Percentiles rank a stretch among this genome's conserved stretches.
These are phyloP conservation scores for Pyrrhoderma noxium DNA, from an alignment of 1,284 basidiomycete genomes.

Conservation along the genomic window DNA sequence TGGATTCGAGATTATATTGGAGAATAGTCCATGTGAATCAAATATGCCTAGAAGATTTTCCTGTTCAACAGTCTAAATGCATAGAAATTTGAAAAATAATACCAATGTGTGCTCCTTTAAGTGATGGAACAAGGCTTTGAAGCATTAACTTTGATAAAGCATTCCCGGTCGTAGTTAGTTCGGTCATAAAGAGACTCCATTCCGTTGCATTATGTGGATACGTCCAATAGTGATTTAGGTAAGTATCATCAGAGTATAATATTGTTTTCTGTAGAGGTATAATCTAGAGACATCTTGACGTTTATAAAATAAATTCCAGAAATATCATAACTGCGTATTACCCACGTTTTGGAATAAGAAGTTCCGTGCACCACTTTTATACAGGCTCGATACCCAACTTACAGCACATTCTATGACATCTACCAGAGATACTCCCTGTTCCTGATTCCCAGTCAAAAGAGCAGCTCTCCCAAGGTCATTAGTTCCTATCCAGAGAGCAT, in stretches of 20 bases:
- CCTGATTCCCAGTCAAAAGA: conserved; percentile 32
- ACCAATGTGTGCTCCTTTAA: conserved; percentile 34
- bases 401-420: conserved; percentile 36
- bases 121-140: conserved; percentile 25
- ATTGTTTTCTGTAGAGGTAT: conserved; percentile 28
- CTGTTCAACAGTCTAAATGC: not conserved
- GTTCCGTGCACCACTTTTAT: conserved; percentile 37
- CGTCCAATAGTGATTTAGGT: conserved; percentile 32
- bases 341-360: conserved; percentile 44
- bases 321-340: conserved; percentile 21
- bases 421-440: conserved; percentile 34
- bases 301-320: not conserved
- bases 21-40: conserved; percentile 31
- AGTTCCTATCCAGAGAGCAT: conserved; percentile 45
- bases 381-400: conserved; percentile 33
- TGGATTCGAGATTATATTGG: conserved; percentile 29
- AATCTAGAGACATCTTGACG: conserved; percentile 23
- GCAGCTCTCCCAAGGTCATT: conserved; percentile 37
- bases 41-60: conserved; percentile 27
- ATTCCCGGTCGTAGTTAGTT: conserved; percentile 31
- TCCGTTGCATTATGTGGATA: conserved; percentile 32
- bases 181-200: conserved; percentile 33
- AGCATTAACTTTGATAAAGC: conserved; percentile 30
- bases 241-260: conserved; percentile 31
- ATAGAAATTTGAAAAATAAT: not conserved